These are phyloP conservation scores for Penicillium riverlandense DNA, from an alignment of 495 filamentous ascomycete genomes.

Conservation along the genomic window DNA sequence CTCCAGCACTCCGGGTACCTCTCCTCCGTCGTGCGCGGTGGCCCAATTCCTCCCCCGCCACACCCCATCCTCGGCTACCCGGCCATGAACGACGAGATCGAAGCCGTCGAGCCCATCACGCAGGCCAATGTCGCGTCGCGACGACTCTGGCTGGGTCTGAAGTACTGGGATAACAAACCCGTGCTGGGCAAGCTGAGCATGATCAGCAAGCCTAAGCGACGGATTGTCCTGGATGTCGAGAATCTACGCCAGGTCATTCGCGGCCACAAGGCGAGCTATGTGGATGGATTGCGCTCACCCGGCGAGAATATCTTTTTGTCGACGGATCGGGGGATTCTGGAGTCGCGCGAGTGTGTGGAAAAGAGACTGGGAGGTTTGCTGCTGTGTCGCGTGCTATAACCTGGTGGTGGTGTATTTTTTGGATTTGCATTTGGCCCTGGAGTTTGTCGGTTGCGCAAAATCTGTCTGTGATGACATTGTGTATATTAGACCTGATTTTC, in stretches of 20 bases:
- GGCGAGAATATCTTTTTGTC: conserved; percentile 80
- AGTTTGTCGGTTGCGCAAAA: conserved; percentile 35
- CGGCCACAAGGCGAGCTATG: conserved; percentile 55
- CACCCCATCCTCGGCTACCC: conserved; percentile 42
- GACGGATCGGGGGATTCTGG: conserved; percentile 75
- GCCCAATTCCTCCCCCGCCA: conserved; percentile 55
- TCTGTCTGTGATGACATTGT: too few species aligned
- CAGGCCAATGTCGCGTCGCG: conserved; percentile 69
- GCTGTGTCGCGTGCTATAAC: conserved; percentile 59
- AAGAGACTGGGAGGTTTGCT: conserved; percentile 78
- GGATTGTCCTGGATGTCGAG: conserved; percentile 54
- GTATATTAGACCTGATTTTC: neutral
- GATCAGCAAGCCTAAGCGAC: conserved; percentile 70
- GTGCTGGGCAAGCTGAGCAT: conserved; percentile 65
- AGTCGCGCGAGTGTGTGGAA: conserved; percentile 80
- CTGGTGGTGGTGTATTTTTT: conserved; percentile 11
- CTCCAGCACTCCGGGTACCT: conserved; percentile 81
- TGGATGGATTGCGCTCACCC: conserved; percentile 65
- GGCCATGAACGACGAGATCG: conserved; percentile 24
- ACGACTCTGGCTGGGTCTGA: conserved; percentile 85
- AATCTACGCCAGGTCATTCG: conserved; percentile 56
- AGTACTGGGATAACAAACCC: conserved; percentile 85
- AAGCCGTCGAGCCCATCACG: conserved; percentile 53
- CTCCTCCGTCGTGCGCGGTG: conserved; percentile 72
- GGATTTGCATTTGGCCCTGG: conserved; percentile 37